Conservation (phyloP, 2,329 filamentous ascomycete genomes). For the Chaetomium sp. region DNA sequence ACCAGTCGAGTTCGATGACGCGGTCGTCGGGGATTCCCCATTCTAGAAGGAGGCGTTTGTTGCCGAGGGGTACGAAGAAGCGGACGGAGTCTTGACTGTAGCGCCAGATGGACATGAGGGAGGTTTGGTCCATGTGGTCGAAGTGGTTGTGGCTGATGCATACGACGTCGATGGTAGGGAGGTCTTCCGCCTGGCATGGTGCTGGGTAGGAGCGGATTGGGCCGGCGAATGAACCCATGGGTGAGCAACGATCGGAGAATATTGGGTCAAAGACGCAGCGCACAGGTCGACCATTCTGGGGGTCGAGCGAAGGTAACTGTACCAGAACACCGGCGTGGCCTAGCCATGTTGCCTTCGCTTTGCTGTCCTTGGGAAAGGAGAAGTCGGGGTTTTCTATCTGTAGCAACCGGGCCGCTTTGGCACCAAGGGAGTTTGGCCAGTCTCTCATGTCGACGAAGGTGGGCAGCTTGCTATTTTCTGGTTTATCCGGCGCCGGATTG, state of each 20-base stretch:
- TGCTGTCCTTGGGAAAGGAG: constrained; percentile 24
- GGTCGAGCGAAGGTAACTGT: constrained; percentile 59
- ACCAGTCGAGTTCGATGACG: constrained; percentile 74
- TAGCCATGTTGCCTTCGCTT: constrained; percentile 64
- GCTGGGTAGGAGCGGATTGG: constrained; percentile 55
- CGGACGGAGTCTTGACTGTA: constrained; percentile 46
- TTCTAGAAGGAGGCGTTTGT: constrained; percentile 65
- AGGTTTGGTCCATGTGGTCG: constrained; percentile 54
- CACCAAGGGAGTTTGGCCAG: constrained; percentile 25
- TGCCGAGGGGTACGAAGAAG: constrained; percentile 69
- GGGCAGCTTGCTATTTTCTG: constrained; percentile 17
- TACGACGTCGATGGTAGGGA: constrained; percentile 55
- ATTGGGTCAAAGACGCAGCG: constrained; percentile 53
- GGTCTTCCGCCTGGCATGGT: constrained; percentile 51
- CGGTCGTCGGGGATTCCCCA: constrained; percentile 56
- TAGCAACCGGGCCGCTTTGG: constrained; percentile 32
- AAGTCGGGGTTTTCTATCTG: constrained; percentile 33
- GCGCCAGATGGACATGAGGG: constrained; percentile 46
- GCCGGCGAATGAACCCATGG: constrained; percentile 46
- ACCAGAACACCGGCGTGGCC: constrained; percentile 74
- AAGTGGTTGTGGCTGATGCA: constrained; percentile 60
- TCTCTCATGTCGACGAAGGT: constrained; percentile 27
- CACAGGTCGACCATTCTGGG: constrained; percentile 43
- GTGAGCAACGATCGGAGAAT: constrained; percentile 52
- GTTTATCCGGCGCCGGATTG: background rate